Conservation (phyloP, 2,329 filamentous ascomycete genomes). For the Shiraia sp. region DNA sequence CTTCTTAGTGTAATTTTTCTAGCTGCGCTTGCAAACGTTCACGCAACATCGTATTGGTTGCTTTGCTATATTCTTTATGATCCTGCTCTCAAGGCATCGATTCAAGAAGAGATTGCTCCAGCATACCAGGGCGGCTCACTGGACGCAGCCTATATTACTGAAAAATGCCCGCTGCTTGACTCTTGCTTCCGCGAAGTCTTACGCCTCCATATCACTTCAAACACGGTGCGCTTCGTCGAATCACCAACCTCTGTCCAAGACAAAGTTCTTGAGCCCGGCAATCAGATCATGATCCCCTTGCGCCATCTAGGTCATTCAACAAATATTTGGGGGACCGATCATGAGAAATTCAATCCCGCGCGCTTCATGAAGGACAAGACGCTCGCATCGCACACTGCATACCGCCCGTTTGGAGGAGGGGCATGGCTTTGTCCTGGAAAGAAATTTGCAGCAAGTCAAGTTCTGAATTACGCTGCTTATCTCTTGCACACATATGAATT, state of each 20-base stretch:
- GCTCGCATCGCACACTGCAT: neutral
- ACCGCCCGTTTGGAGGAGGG: neutral
- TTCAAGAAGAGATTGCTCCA: neutral
- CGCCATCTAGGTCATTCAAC: neutral
- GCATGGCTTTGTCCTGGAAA: neutral
- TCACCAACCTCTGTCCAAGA: neutral
- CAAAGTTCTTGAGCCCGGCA: neutral
- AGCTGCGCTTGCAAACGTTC: neutral
- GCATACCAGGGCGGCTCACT: neutral
- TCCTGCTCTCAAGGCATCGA: neutral
- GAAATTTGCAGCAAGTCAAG: neutral
- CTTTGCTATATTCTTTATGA: neutral
- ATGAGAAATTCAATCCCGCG: neutral
- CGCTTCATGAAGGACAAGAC: neutral
- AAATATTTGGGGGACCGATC: neutral
- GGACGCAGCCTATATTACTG: neutral
- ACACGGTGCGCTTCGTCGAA: neutral
- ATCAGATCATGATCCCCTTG: neutral
- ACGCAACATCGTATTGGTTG: neutral
- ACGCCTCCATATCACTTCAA: neutral
- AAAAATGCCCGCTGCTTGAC: neutral
- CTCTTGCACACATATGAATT: neutral
- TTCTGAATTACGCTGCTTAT: neutral
- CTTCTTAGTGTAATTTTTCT: neutral
- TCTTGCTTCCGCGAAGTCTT: constrained; percentile 1